A percentile compares a stretch with the other conserved stretches of the same genome.
Conservation (phyloP, 768 basidiomycete species). For the Rhizopogon sp. region DNA sequence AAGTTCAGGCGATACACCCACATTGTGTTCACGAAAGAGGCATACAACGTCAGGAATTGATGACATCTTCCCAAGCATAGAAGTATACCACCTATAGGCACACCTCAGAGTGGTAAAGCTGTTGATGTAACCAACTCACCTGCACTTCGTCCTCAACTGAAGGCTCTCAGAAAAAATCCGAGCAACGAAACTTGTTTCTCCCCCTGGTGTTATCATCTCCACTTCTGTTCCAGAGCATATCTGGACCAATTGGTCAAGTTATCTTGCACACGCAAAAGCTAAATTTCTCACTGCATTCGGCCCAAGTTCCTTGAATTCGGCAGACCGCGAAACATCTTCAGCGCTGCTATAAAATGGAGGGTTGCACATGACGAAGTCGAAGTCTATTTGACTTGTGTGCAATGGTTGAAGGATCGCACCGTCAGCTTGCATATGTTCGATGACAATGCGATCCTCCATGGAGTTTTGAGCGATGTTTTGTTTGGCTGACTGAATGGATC, state of each 20-base stretch:
- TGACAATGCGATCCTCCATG: conserved; percentile 43
- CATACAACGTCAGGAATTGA: conserved; percentile 62
- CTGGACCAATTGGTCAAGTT: conserved; percentile 30
- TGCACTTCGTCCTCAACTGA: conserved; percentile 42
- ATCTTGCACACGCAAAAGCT: neutral
- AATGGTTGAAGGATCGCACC: conserved; percentile 40
- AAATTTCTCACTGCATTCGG: conserved; percentile 62
- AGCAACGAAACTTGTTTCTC: conserved; percentile 75
- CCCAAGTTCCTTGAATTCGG: conserved; percentile 54
- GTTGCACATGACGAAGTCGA: conserved; percentile 91
- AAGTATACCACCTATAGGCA: conserved; percentile 78
- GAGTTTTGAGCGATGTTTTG: conserved; percentile 55
- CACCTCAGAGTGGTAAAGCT: neutral
- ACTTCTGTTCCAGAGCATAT: conserved; percentile 81
- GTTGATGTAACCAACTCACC: conserved; percentile 33
- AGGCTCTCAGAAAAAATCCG: conserved; percentile 77
- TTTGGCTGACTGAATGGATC: conserved; percentile 52
- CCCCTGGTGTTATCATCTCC: conserved; percentile 89
- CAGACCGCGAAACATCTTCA: conserved; percentile 59
- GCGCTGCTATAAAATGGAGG: conserved; percentile 88
- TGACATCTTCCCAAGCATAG: conserved; percentile 84
- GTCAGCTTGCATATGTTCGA: conserved; percentile 34
- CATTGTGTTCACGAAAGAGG: conserved; percentile 42
- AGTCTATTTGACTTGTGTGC: conserved; percentile 16
- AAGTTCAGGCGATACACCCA: conserved; percentile 17